phyloP scores from a whole-genome alignment of 1,139 yeast species.

The Arxiozyma telluris region DNA sequence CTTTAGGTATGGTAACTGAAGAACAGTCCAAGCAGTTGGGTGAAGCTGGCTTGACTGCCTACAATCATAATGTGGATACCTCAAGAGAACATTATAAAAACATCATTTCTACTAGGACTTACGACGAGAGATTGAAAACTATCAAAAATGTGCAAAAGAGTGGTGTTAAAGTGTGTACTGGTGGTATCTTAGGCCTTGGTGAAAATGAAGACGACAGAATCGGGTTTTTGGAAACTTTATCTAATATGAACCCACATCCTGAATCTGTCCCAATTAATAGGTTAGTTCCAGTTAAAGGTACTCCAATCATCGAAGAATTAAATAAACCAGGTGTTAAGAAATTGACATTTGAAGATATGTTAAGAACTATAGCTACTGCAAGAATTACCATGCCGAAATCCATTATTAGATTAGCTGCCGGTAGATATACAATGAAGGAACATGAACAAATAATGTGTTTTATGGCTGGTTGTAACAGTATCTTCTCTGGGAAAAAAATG shows the following conservation, averaged over 20 bases:
- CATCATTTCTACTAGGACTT: constrained; percentile 59
- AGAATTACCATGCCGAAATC: constrained; percentile 64
- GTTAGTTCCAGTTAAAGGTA: constrained; percentile 70
- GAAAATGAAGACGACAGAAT: constrained; percentile 66
- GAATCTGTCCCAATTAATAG: constrained; percentile 77
- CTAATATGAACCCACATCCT: constrained; percentile 63
- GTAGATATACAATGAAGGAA: constrained; percentile 74
- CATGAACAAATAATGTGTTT: constrained; percentile 67
- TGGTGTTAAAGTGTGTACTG: constrained; percentile 67
- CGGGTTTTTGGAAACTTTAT: constrained; percentile 56
- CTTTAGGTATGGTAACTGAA: constrained; percentile 65
- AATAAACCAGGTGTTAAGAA: constrained; percentile 36
- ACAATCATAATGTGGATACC: constrained; percentile 74
- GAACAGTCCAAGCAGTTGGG: constrained; percentile 52
- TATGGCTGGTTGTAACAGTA: constrained; percentile 72
- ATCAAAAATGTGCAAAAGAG: constrained; percentile 55
- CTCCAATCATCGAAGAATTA: constrained; percentile 58
- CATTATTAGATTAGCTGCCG: constrained; percentile 70
- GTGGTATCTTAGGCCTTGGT: constrained; percentile 74
- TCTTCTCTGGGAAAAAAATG: constrained; percentile 76
- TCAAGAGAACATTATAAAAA: constrained; percentile 69
- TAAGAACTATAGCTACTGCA: constrained; percentile 69
- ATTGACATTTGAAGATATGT: constrained; percentile 50
- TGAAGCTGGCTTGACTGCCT: constrained; percentile 70
- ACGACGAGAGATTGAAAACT: constrained; percentile 61